Evolutionary conservation across 1,284 basidiomycete genomes (phyloP).

Genomic region (Moniliophthora roreri): DNA sequence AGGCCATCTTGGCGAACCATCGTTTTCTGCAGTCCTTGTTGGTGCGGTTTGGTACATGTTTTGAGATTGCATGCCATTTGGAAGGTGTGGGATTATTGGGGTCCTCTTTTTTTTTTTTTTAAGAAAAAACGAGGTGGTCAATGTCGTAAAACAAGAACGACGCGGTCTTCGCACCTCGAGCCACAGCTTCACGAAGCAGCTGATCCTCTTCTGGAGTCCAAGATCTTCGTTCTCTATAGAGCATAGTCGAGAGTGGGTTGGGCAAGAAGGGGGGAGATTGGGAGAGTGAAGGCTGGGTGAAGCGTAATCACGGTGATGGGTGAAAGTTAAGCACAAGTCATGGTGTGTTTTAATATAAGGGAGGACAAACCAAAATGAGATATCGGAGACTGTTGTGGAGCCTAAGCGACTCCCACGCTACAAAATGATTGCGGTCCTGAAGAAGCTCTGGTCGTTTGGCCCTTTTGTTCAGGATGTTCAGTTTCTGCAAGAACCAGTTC

Average conservation of each 20-base stretch:
- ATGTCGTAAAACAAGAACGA: neutral
- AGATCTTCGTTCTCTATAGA: constrained; percentile 50
- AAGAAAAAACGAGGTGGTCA: constrained; percentile 3
- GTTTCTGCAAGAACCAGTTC: constrained; percentile 1
- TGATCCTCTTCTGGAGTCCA: constrained; percentile 59
- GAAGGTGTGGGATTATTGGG: constrained; percentile 51
- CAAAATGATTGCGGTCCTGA: neutral
- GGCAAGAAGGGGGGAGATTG: constrained; percentile 13
- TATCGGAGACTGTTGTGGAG: constrained; percentile 3
- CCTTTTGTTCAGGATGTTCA: neutral
- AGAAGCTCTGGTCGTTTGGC: neutral
- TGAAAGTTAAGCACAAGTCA: neutral
- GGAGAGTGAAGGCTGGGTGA: neutral
- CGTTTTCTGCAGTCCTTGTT: constrained; percentile 62
- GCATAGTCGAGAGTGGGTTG: constrained; percentile 24
- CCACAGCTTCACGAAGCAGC: constrained; percentile 50
- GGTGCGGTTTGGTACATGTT: constrained; percentile 55
- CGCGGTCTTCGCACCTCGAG: constrained; percentile 37
- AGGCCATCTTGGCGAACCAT: constrained; percentile 61
- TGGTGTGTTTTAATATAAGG: constrained; percentile 4
- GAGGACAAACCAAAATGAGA: constrained; percentile 3
- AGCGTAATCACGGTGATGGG: neutral
- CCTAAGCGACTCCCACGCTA: neutral
- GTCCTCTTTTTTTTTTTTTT: too few relatives aligned
- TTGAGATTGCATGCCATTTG: constrained; percentile 61